Evolutionary conservation across 2,329 filamentous ascomycete species (phyloP).

Genomic region (Chaetomiaceae sp.): DNA sequence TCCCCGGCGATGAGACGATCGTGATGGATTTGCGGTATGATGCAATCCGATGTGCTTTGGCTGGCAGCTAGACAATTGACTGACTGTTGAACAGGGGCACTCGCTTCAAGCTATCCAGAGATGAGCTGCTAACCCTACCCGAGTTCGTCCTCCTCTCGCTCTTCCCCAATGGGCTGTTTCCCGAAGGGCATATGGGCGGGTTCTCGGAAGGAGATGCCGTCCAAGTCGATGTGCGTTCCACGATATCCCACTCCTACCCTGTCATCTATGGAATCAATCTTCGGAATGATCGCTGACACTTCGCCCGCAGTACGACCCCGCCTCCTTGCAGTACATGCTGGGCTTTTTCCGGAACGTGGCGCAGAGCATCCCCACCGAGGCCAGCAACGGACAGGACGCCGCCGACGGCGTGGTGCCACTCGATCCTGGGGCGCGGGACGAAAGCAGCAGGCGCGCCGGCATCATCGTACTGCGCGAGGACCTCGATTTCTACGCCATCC

Average conservation of each 20-base stretch:
- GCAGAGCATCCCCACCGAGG: conserved; percentile 82
- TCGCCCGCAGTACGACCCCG: conserved; percentile 80
- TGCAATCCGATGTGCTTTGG: background rate
- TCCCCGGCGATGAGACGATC: conserved; percentile 87
- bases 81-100: conserved; percentile 62
- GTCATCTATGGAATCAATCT: no score
- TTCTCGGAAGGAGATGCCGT: conserved; percentile 92
- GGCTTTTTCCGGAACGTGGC: conserved; percentile 97
- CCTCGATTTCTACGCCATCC: conserved; percentile 95
- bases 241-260: background rate
- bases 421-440: conserved; percentile 68
- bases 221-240: conserved; percentile 74
- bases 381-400: conserved; percentile 57
- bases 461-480: conserved; percentile 97
- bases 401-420: conserved; percentile 59
- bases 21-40: conserved; percentile 86
- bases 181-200: conserved; percentile 90
- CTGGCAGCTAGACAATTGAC: background rate
- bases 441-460: conserved; percentile 83
- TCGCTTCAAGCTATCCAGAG: conserved; percentile 87
- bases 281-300: no score
- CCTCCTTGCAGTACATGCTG: conserved; percentile 96
- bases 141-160: conserved; percentile 97
- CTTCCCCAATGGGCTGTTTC: conserved; percentile 96
- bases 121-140: conserved; percentile 90